Evolutionary conservation across 495 filamentous ascomycete genomes (phyloP).

Genomic region (Aspergillus kassunensis): DNA sequence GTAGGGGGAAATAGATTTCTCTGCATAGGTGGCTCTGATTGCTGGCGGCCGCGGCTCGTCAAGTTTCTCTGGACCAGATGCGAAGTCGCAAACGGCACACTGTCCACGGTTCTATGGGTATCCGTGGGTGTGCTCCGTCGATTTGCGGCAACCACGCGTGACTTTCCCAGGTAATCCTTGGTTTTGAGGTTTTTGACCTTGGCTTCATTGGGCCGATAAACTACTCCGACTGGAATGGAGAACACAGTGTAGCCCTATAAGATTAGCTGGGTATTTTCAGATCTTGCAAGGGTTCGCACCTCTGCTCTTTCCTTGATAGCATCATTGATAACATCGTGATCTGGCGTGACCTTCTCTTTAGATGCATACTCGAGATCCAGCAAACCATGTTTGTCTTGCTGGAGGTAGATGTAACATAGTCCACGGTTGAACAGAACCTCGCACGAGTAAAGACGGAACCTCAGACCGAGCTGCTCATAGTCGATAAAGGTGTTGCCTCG

Average conservation of each 20-base stretch:
- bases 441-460: slow-evolving; percentile 95
- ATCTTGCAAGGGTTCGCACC: slow-evolving; percentile 43
- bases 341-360: slow-evolving; percentile 93
- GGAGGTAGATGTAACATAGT: slow-evolving; percentile 94
- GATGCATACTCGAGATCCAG: slow-evolving; percentile 86
- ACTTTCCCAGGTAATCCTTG: slow-evolving; percentile 95
- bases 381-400: slow-evolving; percentile 85
- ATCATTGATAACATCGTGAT: slow-evolving; percentile 97
- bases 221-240: slow-evolving; percentile 91
- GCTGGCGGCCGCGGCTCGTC: slow-evolving; percentile 68
- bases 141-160: slow-evolving; percentile 86
- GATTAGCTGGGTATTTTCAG: slow-evolving; percentile 10
- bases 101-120: neutral
- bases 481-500: slow-evolving; percentile 96
- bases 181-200: slow-evolving; percentile 98
- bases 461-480: slow-evolving; percentile 93
- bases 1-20: slow-evolving; percentile 94
- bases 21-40: slow-evolving; percentile 77
- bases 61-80: slow-evolving; percentile 86
- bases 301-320: slow-evolving; percentile 91
- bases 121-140: slow-evolving; percentile 46
- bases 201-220: slow-evolving; percentile 93
- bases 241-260: slow-evolving; percentile 90
- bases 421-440: slow-evolving; percentile 98
- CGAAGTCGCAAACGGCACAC: slow-evolving; percentile 77